A percentile compares a stretch with the other conserved stretches of the same genome.
Conservation (phyloP, 768 basidiomycete genomes). For the Tylopilus felleus region DNA sequence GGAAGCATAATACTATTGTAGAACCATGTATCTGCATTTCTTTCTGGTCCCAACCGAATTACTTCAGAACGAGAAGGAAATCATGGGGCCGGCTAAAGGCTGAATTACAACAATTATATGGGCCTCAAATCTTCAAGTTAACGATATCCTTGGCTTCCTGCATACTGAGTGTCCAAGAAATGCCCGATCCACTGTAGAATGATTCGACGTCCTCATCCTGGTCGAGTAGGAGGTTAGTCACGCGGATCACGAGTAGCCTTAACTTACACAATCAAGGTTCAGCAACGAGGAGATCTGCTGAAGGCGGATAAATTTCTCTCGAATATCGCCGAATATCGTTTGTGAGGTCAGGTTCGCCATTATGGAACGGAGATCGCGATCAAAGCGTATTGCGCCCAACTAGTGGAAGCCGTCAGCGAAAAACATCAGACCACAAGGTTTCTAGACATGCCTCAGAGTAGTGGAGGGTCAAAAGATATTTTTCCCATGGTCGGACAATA, state of each 20-base stretch:
- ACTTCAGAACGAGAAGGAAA: not conserved
- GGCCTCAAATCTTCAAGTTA: constrained; percentile 45
- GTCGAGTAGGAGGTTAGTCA: constrained; percentile 4
- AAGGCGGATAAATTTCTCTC: constrained; percentile 88
- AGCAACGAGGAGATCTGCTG: constrained; percentile 92
- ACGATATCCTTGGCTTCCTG: constrained; percentile 74
- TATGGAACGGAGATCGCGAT: constrained; percentile 85
- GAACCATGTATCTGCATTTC: not conserved
- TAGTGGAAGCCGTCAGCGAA: constrained; percentile 31
- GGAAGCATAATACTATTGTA: not conserved
- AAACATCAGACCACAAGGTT: not conserved
- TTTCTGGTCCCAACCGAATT: not conserved
- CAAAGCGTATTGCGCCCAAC: constrained; percentile 95
- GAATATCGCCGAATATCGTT: constrained; percentile 82
- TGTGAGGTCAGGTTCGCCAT: constrained; percentile 83
- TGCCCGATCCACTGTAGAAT: constrained; percentile 91
- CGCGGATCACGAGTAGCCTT: not conserved
- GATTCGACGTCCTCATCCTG: constrained; percentile 95
- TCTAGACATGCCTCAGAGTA: constrained; percentile 73
- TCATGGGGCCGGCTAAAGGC: not conserved
- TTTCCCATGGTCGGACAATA: constrained; percentile 95
- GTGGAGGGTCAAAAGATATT: constrained; percentile 70
- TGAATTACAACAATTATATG: not conserved
- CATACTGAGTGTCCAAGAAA: constrained; percentile 78
- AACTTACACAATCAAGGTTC: constrained; percentile 72